Conservation (phyloP, 202 grass and related monocot species). For the Schoenoplectus triqueter region DNA sequence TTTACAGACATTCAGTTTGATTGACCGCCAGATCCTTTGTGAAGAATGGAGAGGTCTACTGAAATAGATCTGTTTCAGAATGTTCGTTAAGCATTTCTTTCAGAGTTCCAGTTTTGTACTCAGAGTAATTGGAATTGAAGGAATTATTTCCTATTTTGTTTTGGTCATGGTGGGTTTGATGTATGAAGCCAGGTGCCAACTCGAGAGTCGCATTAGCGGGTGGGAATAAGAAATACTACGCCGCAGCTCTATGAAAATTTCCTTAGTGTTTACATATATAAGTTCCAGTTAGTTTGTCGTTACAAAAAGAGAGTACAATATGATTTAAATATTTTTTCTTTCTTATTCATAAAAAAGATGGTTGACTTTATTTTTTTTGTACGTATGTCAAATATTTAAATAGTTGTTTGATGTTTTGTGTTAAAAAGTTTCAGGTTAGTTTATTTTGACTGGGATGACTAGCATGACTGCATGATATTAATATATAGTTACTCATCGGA, state of each 20-base stretch:
- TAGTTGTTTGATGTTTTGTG: too few relatives aligned
- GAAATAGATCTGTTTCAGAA: neutral
- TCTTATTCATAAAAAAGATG: too few relatives aligned
- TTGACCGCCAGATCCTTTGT: conserved; percentile 57
- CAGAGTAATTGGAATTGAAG: neutral
- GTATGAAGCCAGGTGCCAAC: neutral
- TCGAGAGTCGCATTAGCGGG: neutral
- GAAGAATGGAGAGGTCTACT: neutral
- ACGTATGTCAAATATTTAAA: too few relatives aligned
- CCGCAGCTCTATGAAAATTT: neutral
- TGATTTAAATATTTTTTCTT: too few relatives aligned
- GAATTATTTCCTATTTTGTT: neutral
- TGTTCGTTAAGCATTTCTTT: too few relatives aligned
- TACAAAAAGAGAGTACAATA: too few relatives aligned
- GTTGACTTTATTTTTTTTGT: too few relatives aligned
- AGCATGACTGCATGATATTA: too few relatives aligned
- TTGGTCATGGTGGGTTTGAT: neutral
- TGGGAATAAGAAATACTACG: neutral
- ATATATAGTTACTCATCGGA: too few relatives aligned
- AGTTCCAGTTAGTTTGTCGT: too few relatives aligned
- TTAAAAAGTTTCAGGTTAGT: too few relatives aligned
- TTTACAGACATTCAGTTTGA: conserved; percentile 66
- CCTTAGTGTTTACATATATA: neutral
- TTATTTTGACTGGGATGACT: too few relatives aligned
- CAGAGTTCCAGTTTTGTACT: neutral